Conservation (phyloP, 352 stramenopile species). For the Thalassiosira mediterranea region DNA sequence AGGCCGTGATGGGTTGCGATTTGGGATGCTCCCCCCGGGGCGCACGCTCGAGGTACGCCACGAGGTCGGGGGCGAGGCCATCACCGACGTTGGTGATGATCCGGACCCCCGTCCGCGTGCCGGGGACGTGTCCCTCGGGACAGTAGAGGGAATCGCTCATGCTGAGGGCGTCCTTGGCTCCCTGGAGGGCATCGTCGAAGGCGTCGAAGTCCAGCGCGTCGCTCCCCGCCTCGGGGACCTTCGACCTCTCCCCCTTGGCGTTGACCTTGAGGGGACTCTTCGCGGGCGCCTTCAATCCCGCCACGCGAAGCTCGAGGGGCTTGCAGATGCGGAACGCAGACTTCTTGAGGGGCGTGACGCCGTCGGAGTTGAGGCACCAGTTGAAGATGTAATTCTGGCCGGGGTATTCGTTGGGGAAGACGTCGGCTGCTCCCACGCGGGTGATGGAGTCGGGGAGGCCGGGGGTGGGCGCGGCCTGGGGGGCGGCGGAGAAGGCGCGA, state of each 20-base stretch:
- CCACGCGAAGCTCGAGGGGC: slow-evolving; percentile 74
- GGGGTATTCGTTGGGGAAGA: slow-evolving; percentile 79
- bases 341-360: slow-evolving; percentile 75
- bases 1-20: slow-evolving; percentile 67
- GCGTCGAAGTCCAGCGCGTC: slow-evolving; percentile 69
- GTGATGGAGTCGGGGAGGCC: slow-evolving; percentile 57
- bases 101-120: slow-evolving; percentile 64
- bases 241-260: slow-evolving; percentile 16
- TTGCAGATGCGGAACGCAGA: slow-evolving; percentile 82
- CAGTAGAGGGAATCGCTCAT: slow-evolving; percentile 71
- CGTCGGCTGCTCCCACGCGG: slow-evolving; percentile 53
- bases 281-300: slow-evolving; percentile 59
- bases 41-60: slow-evolving; percentile 77
- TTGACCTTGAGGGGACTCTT: slow-evolving; percentile 66
- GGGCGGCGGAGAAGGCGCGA: slow-evolving; percentile 6
- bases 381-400: slow-evolving; percentile 83
- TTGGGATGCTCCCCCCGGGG: slow-evolving; percentile 64
- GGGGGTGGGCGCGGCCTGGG: slow-evolving; percentile 1
- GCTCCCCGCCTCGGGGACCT: slow-evolving; percentile 65
- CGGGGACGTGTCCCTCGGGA: slow-evolving; percentile 76
- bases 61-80: slow-evolving; percentile 57
- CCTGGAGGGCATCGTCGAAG: slow-evolving; percentile 71
- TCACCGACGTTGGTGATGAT: slow-evolving; percentile 71
- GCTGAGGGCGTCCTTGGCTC: slow-evolving; percentile 65
- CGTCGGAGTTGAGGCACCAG: slow-evolving; percentile 79